Evolutionary conservation across 2,329 filamentous ascomycete species (phyloP), one percentile per base, ranked within the genome.

Genomic region (Byssothecium circinans): DNA sequence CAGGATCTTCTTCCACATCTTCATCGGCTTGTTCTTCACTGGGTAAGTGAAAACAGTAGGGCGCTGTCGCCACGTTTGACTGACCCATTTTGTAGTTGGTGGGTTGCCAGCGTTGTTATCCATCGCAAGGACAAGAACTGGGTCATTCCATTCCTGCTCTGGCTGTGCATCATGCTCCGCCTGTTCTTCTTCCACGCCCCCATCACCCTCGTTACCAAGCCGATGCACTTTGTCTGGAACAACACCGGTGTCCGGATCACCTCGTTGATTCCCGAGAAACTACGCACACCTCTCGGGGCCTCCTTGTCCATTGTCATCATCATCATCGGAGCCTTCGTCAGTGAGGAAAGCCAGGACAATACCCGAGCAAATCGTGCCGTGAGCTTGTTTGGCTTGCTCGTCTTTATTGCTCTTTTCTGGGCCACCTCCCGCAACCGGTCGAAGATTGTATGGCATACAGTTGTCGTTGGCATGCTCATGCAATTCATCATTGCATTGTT

Each of bases 401-500:
- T 95, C 46, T 86, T 92, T 69, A 75, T 95, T 56, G 74, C 73
- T 47, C 47, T 70, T 1, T 83, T 96, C 57, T 94, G 81, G 72
- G 62, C 65, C 12, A 94, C 89, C 1, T 95, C 90, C 33, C 81
- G 76, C 48, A 79, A 91, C 69, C 82, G 87, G 57, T 83, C 73
- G 57, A 77, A 72, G 55, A 74, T 78, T 60, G 55, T 64, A 8
- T 74, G 72, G 75, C 75, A 77, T 57, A 76, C 75, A 5, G 74
- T 96, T 58, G 89, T 95, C 51, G 88, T 88, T 30, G 91, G 91
- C 50, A 94, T 95, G 86, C 77, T 95, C 34, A 78, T 86, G 10
- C 91, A 96, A 71, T 96, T 91, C 73, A 78, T 96, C 65, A 81
- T 96, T 54, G 91, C 89, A 3, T 78, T 96, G 11, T 96, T 96